A percentile compares a stretch with the other conserved stretches of the same genome.
phyloP scores from a whole-genome alignment of 2,329 filamentous ascomycete species.

The Colletotrichum sp. region DNA sequence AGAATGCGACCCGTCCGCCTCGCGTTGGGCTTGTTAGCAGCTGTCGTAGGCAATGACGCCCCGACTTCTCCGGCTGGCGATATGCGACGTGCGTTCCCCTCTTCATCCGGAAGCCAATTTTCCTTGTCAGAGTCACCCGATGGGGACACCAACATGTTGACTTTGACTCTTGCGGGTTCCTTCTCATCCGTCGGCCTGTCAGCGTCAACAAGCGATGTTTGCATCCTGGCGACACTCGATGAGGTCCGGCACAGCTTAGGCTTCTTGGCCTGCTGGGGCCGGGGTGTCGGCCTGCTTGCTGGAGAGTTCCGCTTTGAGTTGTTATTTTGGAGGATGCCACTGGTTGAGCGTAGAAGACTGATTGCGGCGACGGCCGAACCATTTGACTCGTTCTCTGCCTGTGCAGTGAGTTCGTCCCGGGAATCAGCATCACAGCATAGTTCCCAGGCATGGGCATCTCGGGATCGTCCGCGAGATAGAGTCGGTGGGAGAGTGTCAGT shows the following conservation, averaged over 20 bases:
- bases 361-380: constrained; percentile 85
- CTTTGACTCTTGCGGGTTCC: constrained; percentile 37
- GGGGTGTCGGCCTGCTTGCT: constrained; percentile 20
- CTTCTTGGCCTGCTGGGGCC: constrained; percentile 58
- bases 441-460: constrained; percentile 90
- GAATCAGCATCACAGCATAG: constrained; percentile 84
- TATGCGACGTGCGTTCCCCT: constrained; percentile 40
- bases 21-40: constrained; percentile 34
- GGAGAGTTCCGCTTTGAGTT: constrained; percentile 69
- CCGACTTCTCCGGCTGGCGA: constrained; percentile 27
- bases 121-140: constrained; percentile 86
- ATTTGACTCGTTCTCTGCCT: constrained; percentile 79
- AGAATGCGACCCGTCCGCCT: constrained; percentile 47
- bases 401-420: constrained; percentile 79
- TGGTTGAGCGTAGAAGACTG: constrained; percentile 77
- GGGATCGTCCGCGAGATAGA: constrained; percentile 74
- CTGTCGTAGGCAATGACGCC: constrained; percentile 40
- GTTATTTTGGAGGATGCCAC: constrained; percentile 58
- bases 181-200: not conserved
- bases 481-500: constrained; percentile 59
- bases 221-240: constrained; percentile 68
- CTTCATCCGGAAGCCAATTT: constrained; percentile 74
- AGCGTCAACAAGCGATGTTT: constrained; percentile 38
- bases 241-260: constrained; percentile 64
- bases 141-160: constrained; percentile 41